Percentiles rank a stretch among this genome's conserved stretches.
Evolutionary conservation across 805 yeast genomes (phyloP).

Genomic region (Suhomyces prunicola): DNA sequence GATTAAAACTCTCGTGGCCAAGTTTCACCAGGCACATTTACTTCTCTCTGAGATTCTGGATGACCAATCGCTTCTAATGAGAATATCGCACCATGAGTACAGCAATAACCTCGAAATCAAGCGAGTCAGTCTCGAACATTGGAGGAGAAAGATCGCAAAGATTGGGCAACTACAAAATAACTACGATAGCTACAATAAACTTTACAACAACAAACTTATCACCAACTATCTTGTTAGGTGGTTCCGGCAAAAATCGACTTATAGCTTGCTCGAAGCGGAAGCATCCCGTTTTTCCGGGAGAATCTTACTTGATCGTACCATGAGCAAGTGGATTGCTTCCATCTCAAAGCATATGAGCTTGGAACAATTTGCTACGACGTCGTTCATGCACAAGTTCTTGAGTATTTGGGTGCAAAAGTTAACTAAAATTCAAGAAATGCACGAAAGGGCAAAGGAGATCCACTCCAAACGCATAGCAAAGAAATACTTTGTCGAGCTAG

Average conservation of each 20-base stretch:
- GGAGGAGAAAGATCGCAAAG: conserved; percentile 16
- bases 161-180: background rate
- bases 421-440: background rate
- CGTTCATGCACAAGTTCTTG: background rate
- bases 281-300: background rate
- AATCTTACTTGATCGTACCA: background rate
- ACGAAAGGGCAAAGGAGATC: background rate
- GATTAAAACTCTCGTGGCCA: conserved; percentile 19
- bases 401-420: background rate
- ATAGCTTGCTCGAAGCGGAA: background rate
- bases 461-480: background rate
- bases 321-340: background rate
- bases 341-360: background rate
- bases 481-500: background rate
- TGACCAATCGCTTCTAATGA: conserved; percentile 24
- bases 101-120: conserved; percentile 1
- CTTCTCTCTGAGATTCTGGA: conserved; percentile 11
- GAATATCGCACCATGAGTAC: conserved; percentile 20
- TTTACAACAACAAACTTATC: background rate
- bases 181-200: background rate
- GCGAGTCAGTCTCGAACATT: conserved; percentile 11
- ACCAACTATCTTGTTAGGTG: background rate
- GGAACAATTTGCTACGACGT: background rate
- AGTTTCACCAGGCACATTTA: conserved; percentile 22
- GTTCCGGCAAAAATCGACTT: background rate